Base-by-base conservation (phyloP, 169 alveolate species). In the Eimeria nieschulzi region DNA sequence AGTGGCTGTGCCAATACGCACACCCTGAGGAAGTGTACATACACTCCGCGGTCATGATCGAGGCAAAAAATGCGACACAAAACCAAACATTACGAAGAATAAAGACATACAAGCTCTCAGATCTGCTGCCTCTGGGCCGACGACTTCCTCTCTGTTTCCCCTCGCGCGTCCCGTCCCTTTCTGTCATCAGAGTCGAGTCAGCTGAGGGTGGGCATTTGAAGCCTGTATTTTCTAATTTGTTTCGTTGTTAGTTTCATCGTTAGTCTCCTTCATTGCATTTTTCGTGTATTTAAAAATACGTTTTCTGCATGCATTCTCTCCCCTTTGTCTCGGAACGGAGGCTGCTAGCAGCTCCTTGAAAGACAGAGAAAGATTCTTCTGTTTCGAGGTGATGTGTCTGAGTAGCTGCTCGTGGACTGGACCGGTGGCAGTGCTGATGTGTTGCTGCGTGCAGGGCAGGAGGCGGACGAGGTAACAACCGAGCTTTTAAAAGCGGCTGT, bases 1-100 rank as follows among this genome's bases (percentile, higher is more conserved):
- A 71, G 80, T 71, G 80, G 80, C 80, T 71, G 19, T 71, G 59
- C 51, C 56, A 71, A 9, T 71, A 71, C 55, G 80, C 80, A n/a
- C 59, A 33, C 19, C 46, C 51, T 0, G 56, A 21, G 21, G 80
- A 71, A 55, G 80, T 71, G 80, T 71, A 71, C 80, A 25, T 71
- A 71, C 80, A 71, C 80, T 71, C 12, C 55, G 53, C 80, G 15
- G 39, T 25, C 8, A 17, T 71, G 55, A 12, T 8, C 19, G 19
- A 71, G 55, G 64, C 64, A 56, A 56, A 9, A n/a, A n/a, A n/a
- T n/a, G n/a, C n/a, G n/a, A n/a, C n/a, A n/a, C n/a, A n/a, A n/a
- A n/a, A n/a, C n/a, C n/a, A n/a, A 66, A 26, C 75, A 66, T 51
- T 55, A 71, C 56, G 56, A 71, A 33, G 19, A 10, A 33, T 19